Evolutionary conservation across 2,329 filamentous ascomycete genomes (phyloP).

Genomic region (Myriosclerotinia scirpicola): DNA sequence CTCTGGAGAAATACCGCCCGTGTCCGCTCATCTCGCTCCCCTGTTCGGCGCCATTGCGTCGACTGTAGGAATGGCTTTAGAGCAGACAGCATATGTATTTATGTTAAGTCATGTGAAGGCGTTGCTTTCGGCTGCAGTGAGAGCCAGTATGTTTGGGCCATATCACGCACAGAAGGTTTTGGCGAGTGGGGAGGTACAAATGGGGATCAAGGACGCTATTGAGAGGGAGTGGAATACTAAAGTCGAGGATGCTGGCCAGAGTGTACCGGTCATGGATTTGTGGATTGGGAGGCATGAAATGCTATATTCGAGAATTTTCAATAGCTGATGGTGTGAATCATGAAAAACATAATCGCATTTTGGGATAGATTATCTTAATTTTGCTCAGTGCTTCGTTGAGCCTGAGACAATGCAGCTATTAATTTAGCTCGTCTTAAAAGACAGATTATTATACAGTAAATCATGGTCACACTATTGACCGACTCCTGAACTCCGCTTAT

Average conservation of each 20-base stretch:
- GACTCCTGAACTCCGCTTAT: constrained; percentile 28
- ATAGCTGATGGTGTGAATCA: constrained; percentile 55
- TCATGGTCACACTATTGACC: constrained; percentile 1
- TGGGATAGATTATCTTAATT: neutral
- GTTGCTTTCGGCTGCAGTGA: constrained; percentile 71
- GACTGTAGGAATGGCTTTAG: constrained; percentile 58
- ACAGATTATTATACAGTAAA: constrained; percentile 16
- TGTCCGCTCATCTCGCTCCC: constrained; percentile 67
- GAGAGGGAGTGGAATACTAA: constrained; percentile 57
- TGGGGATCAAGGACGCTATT: constrained; percentile 57
- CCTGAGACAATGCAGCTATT: constrained; percentile 4
- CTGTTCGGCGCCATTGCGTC: constrained; percentile 66
- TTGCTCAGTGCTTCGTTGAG: neutral
- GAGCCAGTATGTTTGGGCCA: constrained; percentile 75
- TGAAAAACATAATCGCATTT: neutral
- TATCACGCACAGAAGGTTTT: constrained; percentile 76
- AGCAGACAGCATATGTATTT: constrained; percentile 72
- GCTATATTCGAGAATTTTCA: constrained; percentile 83
- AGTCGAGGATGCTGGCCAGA: constrained; percentile 70
- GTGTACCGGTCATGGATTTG: constrained; percentile 74
- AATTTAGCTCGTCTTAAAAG: neutral
- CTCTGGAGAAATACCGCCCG: constrained; percentile 43
- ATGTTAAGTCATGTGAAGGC: constrained; percentile 76
- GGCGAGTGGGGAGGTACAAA: constrained; percentile 59
- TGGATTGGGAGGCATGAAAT: constrained; percentile 83